These are phyloP conservation scores for Fusarium scirpi DNA, from an alignment of 2,329 filamentous ascomycete genomes.

Conservation along the genomic window DNA sequence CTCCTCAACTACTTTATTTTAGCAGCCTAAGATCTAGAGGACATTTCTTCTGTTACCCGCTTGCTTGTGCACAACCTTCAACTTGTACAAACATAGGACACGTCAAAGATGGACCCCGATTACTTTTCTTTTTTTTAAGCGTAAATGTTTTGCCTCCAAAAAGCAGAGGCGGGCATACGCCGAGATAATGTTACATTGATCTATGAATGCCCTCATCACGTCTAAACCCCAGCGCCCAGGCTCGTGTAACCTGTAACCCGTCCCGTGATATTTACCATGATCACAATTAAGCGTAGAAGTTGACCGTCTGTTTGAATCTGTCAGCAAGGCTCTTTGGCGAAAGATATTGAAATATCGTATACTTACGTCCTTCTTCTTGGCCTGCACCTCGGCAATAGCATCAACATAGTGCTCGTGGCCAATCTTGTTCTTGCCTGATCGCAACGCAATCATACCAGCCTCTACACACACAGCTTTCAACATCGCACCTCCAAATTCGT, in stretches of 20 bases:
- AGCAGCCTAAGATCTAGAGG: neutral
- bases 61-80: neutral
- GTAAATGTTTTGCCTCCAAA: neutral
- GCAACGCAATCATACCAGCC: constrained; percentile 97
- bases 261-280: constrained; percentile 18
- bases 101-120: neutral
- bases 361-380: constrained; percentile 91
- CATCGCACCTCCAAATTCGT: constrained; percentile 98
- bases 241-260: constrained; percentile 26
- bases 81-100: neutral
- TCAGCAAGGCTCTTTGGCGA: constrained; percentile 24
- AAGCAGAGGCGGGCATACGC: constrained; percentile 8
- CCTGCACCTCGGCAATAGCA: constrained; percentile 95
- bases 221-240: constrained; percentile 39
- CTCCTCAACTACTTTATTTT: neutral
- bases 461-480: constrained; percentile 99
- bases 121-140: neutral
- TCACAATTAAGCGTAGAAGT: constrained; percentile 62
- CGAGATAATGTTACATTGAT: constrained; percentile 47
- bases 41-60: neutral
- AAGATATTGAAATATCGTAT: neutral
- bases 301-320: constrained; percentile 62
- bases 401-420: constrained; percentile 99
- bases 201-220: constrained; percentile 38
- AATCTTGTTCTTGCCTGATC: constrained; percentile 95